A percentile compares a stretch with the other conserved stretches of the same genome.
phyloP scores from a whole-genome alignment of 2,329 filamentous ascomycete genomes.

The Rasamsonia emersonii region DNA sequence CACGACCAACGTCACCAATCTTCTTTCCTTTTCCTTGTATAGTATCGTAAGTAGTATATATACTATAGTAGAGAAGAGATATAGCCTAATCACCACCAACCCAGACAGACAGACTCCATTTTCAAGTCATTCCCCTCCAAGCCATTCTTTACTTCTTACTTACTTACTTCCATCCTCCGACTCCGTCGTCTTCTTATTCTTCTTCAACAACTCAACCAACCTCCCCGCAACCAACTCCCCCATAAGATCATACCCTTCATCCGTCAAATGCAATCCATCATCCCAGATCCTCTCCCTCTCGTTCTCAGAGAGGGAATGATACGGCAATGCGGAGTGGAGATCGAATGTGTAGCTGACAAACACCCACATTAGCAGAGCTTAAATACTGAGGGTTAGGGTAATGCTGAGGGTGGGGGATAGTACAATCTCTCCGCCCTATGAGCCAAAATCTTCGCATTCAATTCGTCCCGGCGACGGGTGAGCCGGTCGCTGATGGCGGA shows the following conservation, averaged over 20 bases:
- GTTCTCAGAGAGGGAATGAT: slow-evolving; percentile 39
- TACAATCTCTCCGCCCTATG: slow-evolving; percentile 47
- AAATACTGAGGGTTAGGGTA: neutral
- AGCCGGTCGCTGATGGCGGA: slow-evolving; percentile 20
- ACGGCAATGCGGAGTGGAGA: slow-evolving; percentile 48
- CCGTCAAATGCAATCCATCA: slow-evolving; percentile 52
- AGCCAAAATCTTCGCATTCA: slow-evolving; percentile 48
- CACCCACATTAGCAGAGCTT: slow-evolving; percentile 3
- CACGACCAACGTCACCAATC: no score
- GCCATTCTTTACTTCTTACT: no score
- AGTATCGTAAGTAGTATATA: no score
- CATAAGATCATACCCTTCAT: slow-evolving; percentile 54
- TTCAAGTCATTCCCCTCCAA: no score
- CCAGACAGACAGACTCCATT: no score
- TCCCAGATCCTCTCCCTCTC: slow-evolving; percentile 49
- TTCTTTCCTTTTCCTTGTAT: no score
- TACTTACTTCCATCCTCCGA: no score
- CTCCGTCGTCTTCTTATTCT: no score
- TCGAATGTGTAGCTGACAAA: slow-evolving; percentile 47
- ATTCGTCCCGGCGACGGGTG: slow-evolving; percentile 28
- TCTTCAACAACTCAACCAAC: slow-evolving; percentile 38
- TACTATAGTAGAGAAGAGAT: no score
- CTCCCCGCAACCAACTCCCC: slow-evolving; percentile 48
- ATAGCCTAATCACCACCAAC: no score
- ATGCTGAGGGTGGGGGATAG: slow-evolving; percentile 16